These are phyloP conservation scores for Sugiyamaella boreocaroliniensis DNA, from an alignment of 805 yeast species.

Conservation along the genomic window DNA sequence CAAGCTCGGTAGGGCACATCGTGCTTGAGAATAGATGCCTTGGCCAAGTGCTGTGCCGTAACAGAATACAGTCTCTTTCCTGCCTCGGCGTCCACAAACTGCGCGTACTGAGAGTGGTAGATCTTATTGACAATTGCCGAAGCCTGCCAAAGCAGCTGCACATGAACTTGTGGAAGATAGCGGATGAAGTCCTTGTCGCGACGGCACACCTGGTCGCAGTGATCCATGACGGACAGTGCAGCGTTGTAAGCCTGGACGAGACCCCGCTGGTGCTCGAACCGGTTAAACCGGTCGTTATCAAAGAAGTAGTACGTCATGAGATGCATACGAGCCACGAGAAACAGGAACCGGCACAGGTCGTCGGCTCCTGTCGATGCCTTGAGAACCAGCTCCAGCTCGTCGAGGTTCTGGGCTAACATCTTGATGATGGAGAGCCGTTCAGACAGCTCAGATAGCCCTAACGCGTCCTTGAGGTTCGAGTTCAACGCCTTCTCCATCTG, in stretches of 20 bases:
- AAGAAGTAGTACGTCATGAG: constrained; percentile 74
- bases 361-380: constrained; percentile 41
- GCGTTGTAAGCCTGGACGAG: constrained; percentile 74
- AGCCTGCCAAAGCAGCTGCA: constrained; percentile 86
- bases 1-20: constrained; percentile 90
- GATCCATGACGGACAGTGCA: constrained; percentile 62
- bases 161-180: constrained; percentile 71
- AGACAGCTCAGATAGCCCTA: constrained; percentile 57
- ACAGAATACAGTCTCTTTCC: constrained; percentile 53
- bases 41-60: constrained; percentile 44
- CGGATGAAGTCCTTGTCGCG: constrained; percentile 57
- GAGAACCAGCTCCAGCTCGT: constrained; percentile 55
- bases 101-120: constrained; percentile 64
- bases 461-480: constrained; percentile 57
- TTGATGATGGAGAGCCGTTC: constrained; percentile 72
- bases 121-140: constrained; percentile 76
- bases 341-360: constrained; percentile 60
- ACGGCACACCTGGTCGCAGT: constrained; percentile 55
- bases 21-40: constrained; percentile 81
- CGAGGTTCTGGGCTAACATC: constrained; percentile 63
- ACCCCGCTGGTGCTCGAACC: constrained; percentile 63
- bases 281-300: constrained; percentile 40
- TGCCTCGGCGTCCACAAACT: constrained; percentile 57
- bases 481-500: constrained; percentile 74
- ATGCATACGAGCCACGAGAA: constrained; percentile 74